A percentile compares a stretch with the other conserved stretches of the same genome.
These are phyloP conservation scores for Hymenoscyphus albidus DNA, from an alignment of 2,329 filamentous ascomycete genomes.

Conservation along the genomic window DNA sequence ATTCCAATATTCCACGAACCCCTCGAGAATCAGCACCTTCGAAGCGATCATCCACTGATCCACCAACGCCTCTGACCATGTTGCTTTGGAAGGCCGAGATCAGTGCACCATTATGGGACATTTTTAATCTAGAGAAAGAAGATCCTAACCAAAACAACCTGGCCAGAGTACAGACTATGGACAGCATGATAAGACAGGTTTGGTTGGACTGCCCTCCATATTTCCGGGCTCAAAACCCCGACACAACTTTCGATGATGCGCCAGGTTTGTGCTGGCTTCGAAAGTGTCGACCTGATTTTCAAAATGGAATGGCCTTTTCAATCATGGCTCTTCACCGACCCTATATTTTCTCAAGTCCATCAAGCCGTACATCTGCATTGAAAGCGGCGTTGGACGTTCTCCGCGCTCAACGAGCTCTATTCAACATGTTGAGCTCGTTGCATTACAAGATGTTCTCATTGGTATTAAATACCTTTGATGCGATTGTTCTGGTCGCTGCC, in stretches of 20 bases:
- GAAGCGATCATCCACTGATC: constrained; percentile 43
- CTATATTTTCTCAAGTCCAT: constrained; percentile 55
- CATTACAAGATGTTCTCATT: constrained; percentile 53
- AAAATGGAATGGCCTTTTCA: constrained; percentile 47
- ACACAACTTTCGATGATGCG: constrained; percentile 53
- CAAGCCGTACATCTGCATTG: constrained; percentile 53
- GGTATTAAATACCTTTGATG: constrained; percentile 62
- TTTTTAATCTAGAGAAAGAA: constrained; percentile 50
- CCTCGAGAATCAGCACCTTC: constrained; percentile 46
- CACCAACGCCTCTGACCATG: constrained; percentile 54
- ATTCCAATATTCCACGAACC: constrained; percentile 47
- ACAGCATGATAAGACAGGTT: constrained; percentile 47
- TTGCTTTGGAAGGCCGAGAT: constrained; percentile 49
- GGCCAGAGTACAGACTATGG: constrained; percentile 50
- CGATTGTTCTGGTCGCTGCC: constrained; percentile 56
- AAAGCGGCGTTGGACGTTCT: constrained; percentile 54
- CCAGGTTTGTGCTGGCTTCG: constrained; percentile 52
- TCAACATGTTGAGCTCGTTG: constrained; percentile 44
- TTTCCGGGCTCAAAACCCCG: constrained; percentile 53
- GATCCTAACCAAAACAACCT: constrained; percentile 53
- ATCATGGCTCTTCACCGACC: constrained; percentile 58
- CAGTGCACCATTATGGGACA: constrained; percentile 47
- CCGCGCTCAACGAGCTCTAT: constrained; percentile 50
- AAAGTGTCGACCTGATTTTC: constrained; percentile 46
- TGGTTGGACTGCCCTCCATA: constrained; percentile 47